Conservation (phyloP, 108 stramenopile species). For the Fistulifera solaris region DNA sequence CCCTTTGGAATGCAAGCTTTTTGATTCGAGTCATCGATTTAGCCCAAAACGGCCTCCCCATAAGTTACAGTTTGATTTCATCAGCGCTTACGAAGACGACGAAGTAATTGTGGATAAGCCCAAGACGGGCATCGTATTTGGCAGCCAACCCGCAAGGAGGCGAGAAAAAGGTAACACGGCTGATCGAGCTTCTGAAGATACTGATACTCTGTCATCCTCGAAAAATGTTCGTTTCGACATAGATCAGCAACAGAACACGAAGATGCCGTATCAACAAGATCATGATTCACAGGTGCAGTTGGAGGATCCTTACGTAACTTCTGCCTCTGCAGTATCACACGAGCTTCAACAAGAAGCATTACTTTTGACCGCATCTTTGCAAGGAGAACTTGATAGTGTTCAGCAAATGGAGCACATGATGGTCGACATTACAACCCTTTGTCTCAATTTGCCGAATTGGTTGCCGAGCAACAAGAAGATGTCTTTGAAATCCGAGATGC, state of each 20-base stretch:
- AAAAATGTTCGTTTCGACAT: too few relatives aligned
- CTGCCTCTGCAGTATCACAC: slow-evolving; percentile 6
- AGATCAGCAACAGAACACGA: too few relatives aligned
- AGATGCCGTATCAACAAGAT: too few relatives aligned
- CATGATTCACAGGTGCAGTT: too few relatives aligned
- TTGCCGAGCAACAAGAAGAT: slow-evolving; percentile 72
- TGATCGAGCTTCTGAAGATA: not conserved
- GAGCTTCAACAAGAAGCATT: slow-evolving; percentile 59
- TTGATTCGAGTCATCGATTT: slow-evolving; percentile 13
- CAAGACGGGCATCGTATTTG: not conserved
- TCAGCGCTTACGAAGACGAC: not conserved
- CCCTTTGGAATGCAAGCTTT: slow-evolving; percentile 36
- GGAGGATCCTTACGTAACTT: too few relatives aligned
- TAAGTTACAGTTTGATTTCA: slow-evolving; percentile 10
- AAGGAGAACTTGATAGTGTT: slow-evolving; percentile 67
- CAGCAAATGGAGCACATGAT: slow-evolving; percentile 70
- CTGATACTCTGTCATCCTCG: not conserved
- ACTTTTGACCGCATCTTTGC: slow-evolving; percentile 36
- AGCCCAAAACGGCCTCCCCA: slow-evolving; percentile 6
- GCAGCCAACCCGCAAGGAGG: not conserved
- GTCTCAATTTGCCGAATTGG: slow-evolving; percentile 66
- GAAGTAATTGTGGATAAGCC: not conserved
- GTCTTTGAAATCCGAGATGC: slow-evolving; percentile 59
- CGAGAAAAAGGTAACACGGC: not conserved
- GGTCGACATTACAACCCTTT: slow-evolving; percentile 77